Conservation (phyloP, 2,329 filamentous ascomycete genomes). For the Lasiodiplodia theobromae region DNA sequence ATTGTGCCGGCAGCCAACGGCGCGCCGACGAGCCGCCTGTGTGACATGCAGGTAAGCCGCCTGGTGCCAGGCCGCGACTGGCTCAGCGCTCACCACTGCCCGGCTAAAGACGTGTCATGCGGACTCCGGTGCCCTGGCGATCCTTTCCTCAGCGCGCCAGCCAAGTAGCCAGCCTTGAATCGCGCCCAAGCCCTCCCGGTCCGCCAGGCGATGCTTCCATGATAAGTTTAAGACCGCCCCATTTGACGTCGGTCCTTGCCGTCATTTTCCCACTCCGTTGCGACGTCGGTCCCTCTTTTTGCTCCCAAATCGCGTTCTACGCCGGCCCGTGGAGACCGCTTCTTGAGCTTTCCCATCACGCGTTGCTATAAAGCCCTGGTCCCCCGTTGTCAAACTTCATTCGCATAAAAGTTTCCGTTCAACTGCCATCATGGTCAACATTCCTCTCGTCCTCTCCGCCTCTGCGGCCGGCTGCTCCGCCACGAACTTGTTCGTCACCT, state of each 20-base stretch:
- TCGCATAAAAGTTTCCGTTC: slow-evolving; percentile 1
- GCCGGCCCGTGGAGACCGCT: slow-evolving; percentile 8
- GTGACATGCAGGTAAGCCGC: slow-evolving; percentile 1
- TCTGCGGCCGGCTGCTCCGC: slow-evolving; percentile 9
- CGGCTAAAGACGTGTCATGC: slow-evolving; percentile 24
- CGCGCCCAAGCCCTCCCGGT: slow-evolving; percentile 6
- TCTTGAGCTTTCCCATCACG: neutral
- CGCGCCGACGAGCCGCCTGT: slow-evolving; percentile 4
- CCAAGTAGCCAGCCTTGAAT: slow-evolving; percentile 8
- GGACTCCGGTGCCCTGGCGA: slow-evolving; percentile 13
- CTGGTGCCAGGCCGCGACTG: neutral
- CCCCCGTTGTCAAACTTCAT: slow-evolving; percentile 1
- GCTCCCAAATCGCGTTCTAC: neutral
- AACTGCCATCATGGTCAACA: slow-evolving; percentile 20
- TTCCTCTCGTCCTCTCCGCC: slow-evolving; percentile 15
- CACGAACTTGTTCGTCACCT: slow-evolving; percentile 51
- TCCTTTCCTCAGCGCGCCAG: slow-evolving; percentile 8
- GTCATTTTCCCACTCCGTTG: slow-evolving; percentile 8
- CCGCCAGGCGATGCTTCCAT: slow-evolving; percentile 2
- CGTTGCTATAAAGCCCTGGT: slow-evolving; percentile 12
- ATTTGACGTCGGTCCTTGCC: slow-evolving; percentile 16
- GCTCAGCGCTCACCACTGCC: neutral
- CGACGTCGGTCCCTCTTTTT: slow-evolving; percentile 18
- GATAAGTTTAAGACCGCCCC: slow-evolving; percentile 17
- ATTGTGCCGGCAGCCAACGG: neutral